These are phyloP conservation scores for Botrytis fabae DNA, from an alignment of 2,329 filamentous ascomycete species.

Conservation along the genomic window DNA sequence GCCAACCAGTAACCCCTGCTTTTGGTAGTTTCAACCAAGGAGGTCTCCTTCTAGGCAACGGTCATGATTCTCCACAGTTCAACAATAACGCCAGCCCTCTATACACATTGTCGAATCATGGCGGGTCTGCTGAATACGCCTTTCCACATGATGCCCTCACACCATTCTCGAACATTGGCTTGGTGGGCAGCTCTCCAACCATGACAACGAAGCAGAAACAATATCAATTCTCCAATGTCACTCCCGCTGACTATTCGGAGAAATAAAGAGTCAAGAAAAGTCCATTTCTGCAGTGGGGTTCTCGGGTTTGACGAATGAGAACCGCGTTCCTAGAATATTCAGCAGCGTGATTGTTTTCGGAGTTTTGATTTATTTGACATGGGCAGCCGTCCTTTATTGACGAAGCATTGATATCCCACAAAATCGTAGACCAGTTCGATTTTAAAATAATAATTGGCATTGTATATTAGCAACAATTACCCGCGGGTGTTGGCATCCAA, in stretches of 20 bases:
- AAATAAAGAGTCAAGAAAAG: conserved; percentile 29
- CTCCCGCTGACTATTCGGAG: conserved; percentile 40
- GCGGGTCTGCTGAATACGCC: conserved; percentile 33
- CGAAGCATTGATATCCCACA: not conserved
- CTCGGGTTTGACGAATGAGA: not conserved
- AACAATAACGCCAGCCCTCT: conserved; percentile 33
- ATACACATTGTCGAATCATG: conserved; percentile 34
- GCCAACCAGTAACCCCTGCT: conserved; percentile 40
- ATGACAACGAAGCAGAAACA: conserved; percentile 37
- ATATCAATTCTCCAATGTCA: conserved; percentile 41
- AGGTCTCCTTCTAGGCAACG: conserved; percentile 27
- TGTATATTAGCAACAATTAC: not conserved
- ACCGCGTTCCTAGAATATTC: not conserved
- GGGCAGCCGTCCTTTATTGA: not conserved
- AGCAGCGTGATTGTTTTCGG: not conserved
- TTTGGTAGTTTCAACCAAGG: conserved; percentile 37
- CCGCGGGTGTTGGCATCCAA: not conserved
- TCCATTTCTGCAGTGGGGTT: not conserved
- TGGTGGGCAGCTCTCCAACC: conserved; percentile 29
- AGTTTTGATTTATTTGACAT: not conserved
- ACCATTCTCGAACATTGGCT: conserved; percentile 25
- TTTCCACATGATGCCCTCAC: conserved; percentile 31
- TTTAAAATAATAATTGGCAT: conserved; percentile 1
- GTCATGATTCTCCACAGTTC: conserved; percentile 33
- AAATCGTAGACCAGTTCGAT: not conserved